Conservation (phyloP, 805 yeast genomes). For the Candida anglica region DNA sequence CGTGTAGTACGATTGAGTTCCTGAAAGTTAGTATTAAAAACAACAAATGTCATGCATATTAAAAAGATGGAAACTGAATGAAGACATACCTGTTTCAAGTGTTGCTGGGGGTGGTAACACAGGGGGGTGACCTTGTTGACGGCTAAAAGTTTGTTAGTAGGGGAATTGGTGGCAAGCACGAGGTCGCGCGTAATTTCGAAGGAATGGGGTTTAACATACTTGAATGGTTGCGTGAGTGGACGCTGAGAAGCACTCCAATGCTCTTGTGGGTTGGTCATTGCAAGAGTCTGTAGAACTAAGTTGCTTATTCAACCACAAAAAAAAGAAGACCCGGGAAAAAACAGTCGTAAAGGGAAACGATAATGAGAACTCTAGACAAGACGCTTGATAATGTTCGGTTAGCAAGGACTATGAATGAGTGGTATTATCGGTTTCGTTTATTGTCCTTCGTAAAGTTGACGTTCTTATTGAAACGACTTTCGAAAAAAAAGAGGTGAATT, state of each 20-base stretch:
- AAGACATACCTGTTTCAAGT: slow-evolving; percentile 43
- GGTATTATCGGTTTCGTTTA: too few species aligned
- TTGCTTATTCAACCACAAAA: not conserved
- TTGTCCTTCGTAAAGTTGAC: too few species aligned
- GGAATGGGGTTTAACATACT: slow-evolving; percentile 26
- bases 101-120: slow-evolving; percentile 59
- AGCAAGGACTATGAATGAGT: too few species aligned
- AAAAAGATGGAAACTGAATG: not conserved
- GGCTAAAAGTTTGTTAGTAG: slow-evolving; percentile 27
- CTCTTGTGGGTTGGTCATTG: slow-evolving; percentile 38
- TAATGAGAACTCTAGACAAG: too few species aligned
- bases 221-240: slow-evolving; percentile 39
- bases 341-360: not conserved
- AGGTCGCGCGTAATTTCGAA: not conserved
- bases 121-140: slow-evolving; percentile 47
- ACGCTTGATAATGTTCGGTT: too few species aligned
- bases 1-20: slow-evolving; percentile 46
- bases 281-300: too few species aligned
- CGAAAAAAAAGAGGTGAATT: too few species aligned
- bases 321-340: not conserved
- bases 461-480: too few species aligned
- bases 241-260: slow-evolving; percentile 41
- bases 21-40: slow-evolving; percentile 9
- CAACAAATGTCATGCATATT: slow-evolving; percentile 16
- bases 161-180: not conserved